Evolutionary conservation across 345 rosid genomes (phyloP).

Genomic region (Lumnitzera littorea): DNA sequence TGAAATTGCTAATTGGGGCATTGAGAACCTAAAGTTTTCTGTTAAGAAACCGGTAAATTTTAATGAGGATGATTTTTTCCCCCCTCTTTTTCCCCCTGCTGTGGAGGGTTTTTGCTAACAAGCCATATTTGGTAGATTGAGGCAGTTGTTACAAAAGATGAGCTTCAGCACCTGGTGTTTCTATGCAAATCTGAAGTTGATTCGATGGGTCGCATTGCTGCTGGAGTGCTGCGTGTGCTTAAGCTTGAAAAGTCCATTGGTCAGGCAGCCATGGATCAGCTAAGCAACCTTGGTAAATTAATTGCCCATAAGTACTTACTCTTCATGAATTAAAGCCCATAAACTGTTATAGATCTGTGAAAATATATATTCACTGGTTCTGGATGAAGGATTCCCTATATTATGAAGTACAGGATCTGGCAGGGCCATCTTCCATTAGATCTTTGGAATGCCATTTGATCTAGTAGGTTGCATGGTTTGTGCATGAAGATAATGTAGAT

Average conservation of each 20-base stretch:
- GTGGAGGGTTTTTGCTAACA: slow-evolving; percentile 8
- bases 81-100: slow-evolving; percentile 1
- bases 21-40: slow-evolving; percentile 80
- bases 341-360: no score
- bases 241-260: slow-evolving; percentile 83
- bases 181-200: slow-evolving; percentile 88
- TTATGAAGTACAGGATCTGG: no score
- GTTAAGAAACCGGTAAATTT: slow-evolving; percentile 78
- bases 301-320: neutral
- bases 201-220: slow-evolving; percentile 88
- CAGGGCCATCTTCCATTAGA: no score
- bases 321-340: neutral
- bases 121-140: slow-evolving; percentile 42
- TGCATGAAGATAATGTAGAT: no score
- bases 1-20: slow-evolving; percentile 61
- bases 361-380: no score
- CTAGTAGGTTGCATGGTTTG: no score
- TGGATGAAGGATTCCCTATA: no score
- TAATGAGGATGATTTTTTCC: slow-evolving; percentile 15
- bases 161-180: slow-evolving; percentile 69
- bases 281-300: slow-evolving; percentile 75
- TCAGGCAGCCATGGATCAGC: slow-evolving; percentile 68
- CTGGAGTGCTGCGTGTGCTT: slow-evolving; percentile 75
- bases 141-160: slow-evolving; percentile 79
- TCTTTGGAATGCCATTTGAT: no score